phyloP scores from a whole-genome alignment of 2,329 filamentous ascomycete genomes.

The Pestalotiopsis sp. region DNA sequence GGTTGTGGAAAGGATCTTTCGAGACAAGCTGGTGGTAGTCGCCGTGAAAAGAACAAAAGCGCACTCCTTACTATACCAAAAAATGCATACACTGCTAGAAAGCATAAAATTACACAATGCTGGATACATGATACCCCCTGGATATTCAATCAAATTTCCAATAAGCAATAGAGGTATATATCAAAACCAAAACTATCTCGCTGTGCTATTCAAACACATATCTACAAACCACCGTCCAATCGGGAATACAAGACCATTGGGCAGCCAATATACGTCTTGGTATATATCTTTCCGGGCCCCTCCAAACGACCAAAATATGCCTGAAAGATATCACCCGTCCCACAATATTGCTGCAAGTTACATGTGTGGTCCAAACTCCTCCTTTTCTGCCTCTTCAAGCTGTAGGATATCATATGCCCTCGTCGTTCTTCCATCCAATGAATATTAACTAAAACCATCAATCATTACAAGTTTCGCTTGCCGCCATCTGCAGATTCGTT shows the following conservation, averaged over 20 bases:
- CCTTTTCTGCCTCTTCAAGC: not conserved
- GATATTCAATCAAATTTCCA: not conserved
- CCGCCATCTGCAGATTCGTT: not conserved
- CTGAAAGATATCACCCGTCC: not conserved
- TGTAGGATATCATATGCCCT: not conserved
- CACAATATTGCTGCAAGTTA: not conserved
- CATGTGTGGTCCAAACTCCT: not conserved
- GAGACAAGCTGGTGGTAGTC: no score
- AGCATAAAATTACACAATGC: no score
- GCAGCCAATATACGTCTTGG: not conserved
- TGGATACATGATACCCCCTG: no score
- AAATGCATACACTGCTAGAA: no score
- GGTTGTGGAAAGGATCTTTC: no score
- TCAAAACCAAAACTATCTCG: not conserved
- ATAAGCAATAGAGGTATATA: not conserved
- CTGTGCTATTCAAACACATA: not conserved
- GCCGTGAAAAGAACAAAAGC: no score
- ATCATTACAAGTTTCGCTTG: not conserved
- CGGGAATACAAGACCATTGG: not conserved
- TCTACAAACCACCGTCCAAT: not conserved
- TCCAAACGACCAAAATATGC: not conserved
- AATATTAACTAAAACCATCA: not conserved
- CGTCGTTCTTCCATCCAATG: not conserved
- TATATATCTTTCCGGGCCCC: not conserved
- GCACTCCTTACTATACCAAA: no score